These are phyloP conservation scores for Trametes sanguinea DNA, from an alignment of 768 basidiomycete genomes.

Conservation along the genomic window DNA sequence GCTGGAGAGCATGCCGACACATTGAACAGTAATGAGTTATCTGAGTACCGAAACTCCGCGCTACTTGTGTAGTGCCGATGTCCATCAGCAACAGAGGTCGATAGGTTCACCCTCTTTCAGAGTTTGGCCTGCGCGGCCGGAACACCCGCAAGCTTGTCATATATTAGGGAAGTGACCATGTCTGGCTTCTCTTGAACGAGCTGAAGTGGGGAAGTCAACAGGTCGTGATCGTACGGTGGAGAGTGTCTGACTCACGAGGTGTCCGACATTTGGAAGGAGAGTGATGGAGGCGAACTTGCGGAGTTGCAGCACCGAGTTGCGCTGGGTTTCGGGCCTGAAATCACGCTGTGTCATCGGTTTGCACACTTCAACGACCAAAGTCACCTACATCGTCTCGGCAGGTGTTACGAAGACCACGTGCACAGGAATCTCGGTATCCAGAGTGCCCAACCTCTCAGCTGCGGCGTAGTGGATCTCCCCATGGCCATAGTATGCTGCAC, in stretches of 20 bases:
- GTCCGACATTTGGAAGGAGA: background rate
- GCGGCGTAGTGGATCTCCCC: conserved; percentile 1
- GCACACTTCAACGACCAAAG: too few relatives aligned
- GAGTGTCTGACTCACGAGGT: background rate
- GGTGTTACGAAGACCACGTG: background rate
- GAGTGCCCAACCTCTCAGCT: background rate
- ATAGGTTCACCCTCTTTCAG: background rate
- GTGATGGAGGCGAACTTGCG: background rate
- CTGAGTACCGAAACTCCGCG: too few relatives aligned
- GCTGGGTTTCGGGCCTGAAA: background rate
- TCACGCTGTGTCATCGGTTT: background rate
- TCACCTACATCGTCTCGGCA: background rate
- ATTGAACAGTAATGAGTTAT: too few relatives aligned
- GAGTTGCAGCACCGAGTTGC: background rate
- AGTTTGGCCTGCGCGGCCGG: background rate
- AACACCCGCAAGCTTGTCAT: background rate
- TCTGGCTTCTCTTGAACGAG: conserved; percentile 1
- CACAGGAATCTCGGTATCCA: background rate
- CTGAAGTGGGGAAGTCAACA: background rate
- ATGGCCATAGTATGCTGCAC: background rate
- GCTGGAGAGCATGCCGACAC: too few relatives aligned
- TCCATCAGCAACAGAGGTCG: too few relatives aligned
- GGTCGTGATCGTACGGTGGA: too few relatives aligned
- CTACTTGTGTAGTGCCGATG: too few relatives aligned
- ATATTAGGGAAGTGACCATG: background rate